Evolutionary conservation across 73 alveolate genomes (phyloP).

Genomic region (Stentor coeruleus): DNA sequence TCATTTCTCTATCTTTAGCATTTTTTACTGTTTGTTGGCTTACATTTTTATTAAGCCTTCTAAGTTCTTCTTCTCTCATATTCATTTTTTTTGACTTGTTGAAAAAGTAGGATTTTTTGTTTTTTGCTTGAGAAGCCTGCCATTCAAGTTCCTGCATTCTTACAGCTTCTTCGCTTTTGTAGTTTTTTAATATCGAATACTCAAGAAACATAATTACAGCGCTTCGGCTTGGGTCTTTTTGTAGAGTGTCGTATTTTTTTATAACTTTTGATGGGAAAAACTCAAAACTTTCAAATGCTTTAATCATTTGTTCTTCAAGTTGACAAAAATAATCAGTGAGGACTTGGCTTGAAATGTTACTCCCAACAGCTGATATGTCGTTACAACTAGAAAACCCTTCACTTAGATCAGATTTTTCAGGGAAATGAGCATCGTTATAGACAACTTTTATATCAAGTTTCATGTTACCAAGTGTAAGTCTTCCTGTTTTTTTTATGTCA

Average conservation of each 20-base stretch:
- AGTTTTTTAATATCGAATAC: too few species aligned
- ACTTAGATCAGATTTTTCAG: background rate
- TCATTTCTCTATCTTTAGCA: background rate
- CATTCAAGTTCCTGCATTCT: background rate
- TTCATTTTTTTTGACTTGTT: background rate
- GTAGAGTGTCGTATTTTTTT: background rate
- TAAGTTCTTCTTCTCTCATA: background rate
- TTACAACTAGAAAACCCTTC: background rate
- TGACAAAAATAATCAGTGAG: background rate
- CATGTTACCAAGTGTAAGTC: background rate
- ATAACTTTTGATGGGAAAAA: background rate
- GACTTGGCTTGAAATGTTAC: background rate
- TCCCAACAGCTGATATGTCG: background rate
- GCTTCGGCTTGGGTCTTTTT: background rate
- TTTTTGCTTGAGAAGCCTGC: background rate
- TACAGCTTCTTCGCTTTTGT: background rate
- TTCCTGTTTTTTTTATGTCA: background rate
- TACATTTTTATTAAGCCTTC: background rate
- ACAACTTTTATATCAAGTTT: background rate
- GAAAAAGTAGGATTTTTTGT: background rate
- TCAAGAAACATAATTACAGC: background rate
- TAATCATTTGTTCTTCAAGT: background rate
- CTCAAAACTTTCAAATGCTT: background rate
- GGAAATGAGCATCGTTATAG: background rate
- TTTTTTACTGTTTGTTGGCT: constrained; percentile 1